Base-by-base conservation (phyloP, 1,284 basidiomycete genomes). In the Entoloma clypeatum region DNA sequence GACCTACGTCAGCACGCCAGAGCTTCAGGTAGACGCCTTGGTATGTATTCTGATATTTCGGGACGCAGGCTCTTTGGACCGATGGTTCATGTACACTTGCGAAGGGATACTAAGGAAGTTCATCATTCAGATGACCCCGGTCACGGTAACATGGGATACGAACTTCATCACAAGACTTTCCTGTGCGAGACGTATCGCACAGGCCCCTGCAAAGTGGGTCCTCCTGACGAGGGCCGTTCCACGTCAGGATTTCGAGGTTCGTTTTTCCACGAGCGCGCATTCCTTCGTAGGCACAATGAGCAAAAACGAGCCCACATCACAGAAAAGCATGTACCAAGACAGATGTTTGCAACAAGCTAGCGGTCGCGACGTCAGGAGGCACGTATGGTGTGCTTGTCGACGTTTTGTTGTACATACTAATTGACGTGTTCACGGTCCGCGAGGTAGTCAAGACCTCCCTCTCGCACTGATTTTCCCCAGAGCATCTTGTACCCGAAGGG, bases 251-350 rank as follows among this genome's bases (percentile, higher is more conserved):
- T 19, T 33, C 31, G 23, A 33, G 18, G 23, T 33, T 33, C 10
- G 9, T 14, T 33, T 33, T 33, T 2, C 7, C 7, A 5, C 31
- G 16, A 17, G 19, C 23, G 19, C 17, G 16, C 31, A 33, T 33
- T 19, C 31, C 31, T 33, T 33, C 7, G 19, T 9, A 33, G 19
- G 31, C 5, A 21, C 19, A 19, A 19, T 19, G n/a, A n/a, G 13
- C 7, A 21, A 33, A 10, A 33, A 21, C 31, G 9, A 3, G 22
- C 7, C 10, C 11, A 19, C 31, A n/a, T 19, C 7, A n/a, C 13
- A 33, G 13, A 9, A 33, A 19, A n/a, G n/a, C n/a, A n/a, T n/a
- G n/a, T 33, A 33, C 31, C 31, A n/a, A 33, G 31, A 33, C 31
- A 33, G 19, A 33, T 33, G 23, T 33, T 33, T 6, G 4, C 31